A percentile compares a stretch with the other conserved stretches of the same genome.
These are phyloP conservation scores for Neopestalotiopsis sp. DNA, from an alignment of 2,329 filamentous ascomycete genomes.

Conservation along the genomic window DNA sequence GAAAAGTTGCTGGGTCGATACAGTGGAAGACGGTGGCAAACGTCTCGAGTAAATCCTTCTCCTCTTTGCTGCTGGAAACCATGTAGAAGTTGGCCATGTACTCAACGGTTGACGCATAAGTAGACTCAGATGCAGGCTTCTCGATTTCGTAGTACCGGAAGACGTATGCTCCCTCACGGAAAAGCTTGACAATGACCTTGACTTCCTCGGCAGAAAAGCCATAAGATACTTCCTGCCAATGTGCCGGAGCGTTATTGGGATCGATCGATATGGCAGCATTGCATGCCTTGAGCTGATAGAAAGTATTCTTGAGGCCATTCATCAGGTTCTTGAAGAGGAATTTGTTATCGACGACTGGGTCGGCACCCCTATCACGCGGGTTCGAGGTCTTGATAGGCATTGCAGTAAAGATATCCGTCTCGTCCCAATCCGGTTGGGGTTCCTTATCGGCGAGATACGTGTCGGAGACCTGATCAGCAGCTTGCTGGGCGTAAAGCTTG, in stretches of 20 bases:
- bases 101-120: slow-evolving; percentile 82
- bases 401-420: slow-evolving; percentile 95
- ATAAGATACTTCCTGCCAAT: slow-evolving; percentile 95
- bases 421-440: slow-evolving; percentile 88
- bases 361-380: slow-evolving; percentile 83
- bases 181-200: slow-evolving; percentile 93
- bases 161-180: slow-evolving; percentile 93
- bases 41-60: slow-evolving; percentile 95
- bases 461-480: slow-evolving; percentile 67
- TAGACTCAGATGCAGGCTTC: slow-evolving; percentile 73
- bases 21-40: slow-evolving; percentile 99
- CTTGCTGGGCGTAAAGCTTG: slow-evolving; percentile 73
- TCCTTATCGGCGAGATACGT: slow-evolving; percentile 86
- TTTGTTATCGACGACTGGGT: slow-evolving; percentile 95
- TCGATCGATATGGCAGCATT: slow-evolving; percentile 80
- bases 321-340: slow-evolving; percentile 97
- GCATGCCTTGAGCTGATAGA: slow-evolving; percentile 91
- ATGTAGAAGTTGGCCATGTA: slow-evolving; percentile 95
- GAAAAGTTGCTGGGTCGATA: slow-evolving; percentile 96
- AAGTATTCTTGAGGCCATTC: slow-evolving; percentile 93
- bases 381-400: slow-evolving; percentile 96
- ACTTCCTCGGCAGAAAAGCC: slow-evolving; percentile 98
- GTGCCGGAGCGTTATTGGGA: slow-evolving; percentile 75
- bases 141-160: slow-evolving; percentile 97
- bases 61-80: slow-evolving; percentile 90